Base-by-base conservation (phyloP, 23 red algal species). In the Gracilaria vermiculophylla region DNA sequence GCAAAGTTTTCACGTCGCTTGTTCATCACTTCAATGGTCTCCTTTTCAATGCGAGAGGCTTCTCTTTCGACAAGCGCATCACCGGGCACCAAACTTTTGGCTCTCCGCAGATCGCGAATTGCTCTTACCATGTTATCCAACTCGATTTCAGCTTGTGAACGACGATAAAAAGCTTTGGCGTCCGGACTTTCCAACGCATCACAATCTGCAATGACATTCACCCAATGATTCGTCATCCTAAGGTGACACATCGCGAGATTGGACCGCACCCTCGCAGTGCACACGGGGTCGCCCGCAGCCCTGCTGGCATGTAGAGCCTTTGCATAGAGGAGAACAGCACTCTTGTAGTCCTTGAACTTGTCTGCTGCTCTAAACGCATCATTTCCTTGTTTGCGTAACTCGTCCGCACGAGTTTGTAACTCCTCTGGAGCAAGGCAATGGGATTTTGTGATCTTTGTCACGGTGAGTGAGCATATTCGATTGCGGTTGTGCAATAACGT, bases 171-270 rank as follows among this genome's bases (percentile, higher is more conserved):
- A 15, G 37, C 29, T 60, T 91, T 91, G 12, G 61, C 62, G 31
- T 55, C 45, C 37, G 80, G 48, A 19, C 24, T 70, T 69, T 54
- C 48, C 35, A 76, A 9, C 5, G 75, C 87, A 69, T 80, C 87
- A 34, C 56, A 67, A 41, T 80, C 42, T 9, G 58, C 62, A 20
- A 80, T 71, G 44, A 40, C 73, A 45, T 73, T 57, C 21, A 52
- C 64, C 87, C 87, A 91, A 27, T 91, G 72, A 6, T 36, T 16
- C 45, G 37, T 67, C 45, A 54, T 67, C 40, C 57, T 56, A 2
- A 80, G 23, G 23, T 52, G 45, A 57, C 57, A 69, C 40, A 91
- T 52, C 12, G 87, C 87, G 16, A 91, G 56, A 69, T 91, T 91
- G 10, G 53, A 56, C 9, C 42, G 57, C 25, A 81, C 34, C 9